Conservation (phyloP, 345 rosid species). For the Hibiscus syriacus region DNA sequence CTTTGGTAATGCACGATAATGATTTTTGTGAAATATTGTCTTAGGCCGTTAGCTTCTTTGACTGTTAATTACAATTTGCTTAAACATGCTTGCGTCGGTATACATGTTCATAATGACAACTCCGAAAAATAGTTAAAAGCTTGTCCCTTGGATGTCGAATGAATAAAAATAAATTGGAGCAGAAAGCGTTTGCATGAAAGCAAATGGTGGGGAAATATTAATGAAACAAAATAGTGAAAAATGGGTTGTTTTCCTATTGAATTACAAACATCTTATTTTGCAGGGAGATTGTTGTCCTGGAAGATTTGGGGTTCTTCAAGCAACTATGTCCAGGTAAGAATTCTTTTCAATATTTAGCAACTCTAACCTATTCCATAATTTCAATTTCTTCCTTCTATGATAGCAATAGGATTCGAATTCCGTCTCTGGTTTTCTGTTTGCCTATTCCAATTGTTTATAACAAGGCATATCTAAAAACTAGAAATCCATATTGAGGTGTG, state of each 20-base stretch:
- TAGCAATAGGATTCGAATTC: neutral
- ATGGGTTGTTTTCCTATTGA: neutral
- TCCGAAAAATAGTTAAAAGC: no score
- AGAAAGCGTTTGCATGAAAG: no score
- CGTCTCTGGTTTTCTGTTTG: neutral
- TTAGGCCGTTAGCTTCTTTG: neutral
- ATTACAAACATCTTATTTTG: conserved; percentile 3
- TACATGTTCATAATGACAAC: neutral
- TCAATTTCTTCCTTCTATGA: neutral
- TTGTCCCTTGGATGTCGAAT: no score
- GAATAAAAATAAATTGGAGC: no score
- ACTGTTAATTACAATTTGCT: neutral
- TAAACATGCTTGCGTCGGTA: neutral
- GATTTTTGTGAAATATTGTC: neutral
- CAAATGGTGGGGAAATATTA: neutral
- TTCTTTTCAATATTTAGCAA: neutral
- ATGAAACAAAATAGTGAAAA: neutral
- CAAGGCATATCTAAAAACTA: neutral
- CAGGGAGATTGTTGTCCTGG: conserved; percentile 40
- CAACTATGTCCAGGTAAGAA: conserved; percentile 33
- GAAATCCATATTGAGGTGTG: neutral
- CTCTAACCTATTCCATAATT: neutral
- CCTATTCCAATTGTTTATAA: neutral
- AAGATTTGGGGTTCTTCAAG: conserved; percentile 22
- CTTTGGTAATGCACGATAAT: neutral